Base-by-base conservation (phyloP, 257 asterid species). In the Euphrasia confusa region DNA sequence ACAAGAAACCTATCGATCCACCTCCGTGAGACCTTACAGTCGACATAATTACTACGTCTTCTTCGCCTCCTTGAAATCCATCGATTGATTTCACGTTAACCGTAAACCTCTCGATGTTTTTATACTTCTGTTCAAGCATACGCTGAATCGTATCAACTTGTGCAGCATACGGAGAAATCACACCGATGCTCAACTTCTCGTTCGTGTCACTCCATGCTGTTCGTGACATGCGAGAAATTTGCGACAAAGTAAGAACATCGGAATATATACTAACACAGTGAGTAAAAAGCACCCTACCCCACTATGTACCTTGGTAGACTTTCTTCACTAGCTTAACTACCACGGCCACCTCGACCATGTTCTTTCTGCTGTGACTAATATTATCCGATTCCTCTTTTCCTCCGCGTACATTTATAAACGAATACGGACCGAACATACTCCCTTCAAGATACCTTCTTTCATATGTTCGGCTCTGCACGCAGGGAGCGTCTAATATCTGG, bases 61-160 rank as follows among this genome's bases (percentile, higher is more conserved):
- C 80, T 64, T 88, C 95, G 0, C 84, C 89, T 4, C 95, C 96
- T 60, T 85, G 96, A 79, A 85, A 88, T 27, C 95, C 95, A 50
- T 88, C 95, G 47, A 85, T 17, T 2, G 96, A 78, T 77, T 83
- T 85, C 65, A 79, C 96, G 60, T 77, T 76, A 35, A 88, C 83
- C 2, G 45, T 15, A 75, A 85, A 80, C 35, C 73, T 60, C 10
- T 78, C 75, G 8, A 21, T 27, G 60, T 73, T 73, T 30, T 75
- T 68, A 14, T 55, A 74, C 67, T 59, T 82, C 13, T 10, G 49
- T 1, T 42, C 64, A 26, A 85, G 72, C 67, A 69, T 85, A 47
- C 75, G 73, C 40, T 71, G 71, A 64, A 88, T 75, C 4, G 82
- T 84, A 1, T 68, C 73, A 57, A 85, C 90, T 79, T 88, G 92